phyloP scores from a whole-genome alignment of 257 asterid species.

The Przewalskia tangutica region DNA sequence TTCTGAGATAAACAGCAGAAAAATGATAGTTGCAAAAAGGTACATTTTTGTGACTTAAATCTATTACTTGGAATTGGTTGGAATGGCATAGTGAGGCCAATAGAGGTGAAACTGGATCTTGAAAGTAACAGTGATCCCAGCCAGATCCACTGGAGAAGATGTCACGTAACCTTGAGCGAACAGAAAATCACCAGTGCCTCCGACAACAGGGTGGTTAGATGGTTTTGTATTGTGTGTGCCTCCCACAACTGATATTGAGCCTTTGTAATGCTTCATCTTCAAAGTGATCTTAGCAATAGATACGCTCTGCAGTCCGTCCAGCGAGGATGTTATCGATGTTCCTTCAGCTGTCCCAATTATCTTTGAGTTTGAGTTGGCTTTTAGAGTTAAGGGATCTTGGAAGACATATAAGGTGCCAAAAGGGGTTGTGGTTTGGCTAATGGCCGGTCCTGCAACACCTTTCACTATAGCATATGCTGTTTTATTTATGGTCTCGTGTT shows the following conservation, averaged over 20 bases:
- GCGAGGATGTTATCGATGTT: slow-evolving; percentile 11
- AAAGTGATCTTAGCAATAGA: slow-evolving; percentile 15
- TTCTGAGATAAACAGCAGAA: not conserved
- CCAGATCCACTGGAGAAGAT: slow-evolving; percentile 15
- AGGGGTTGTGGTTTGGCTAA: slow-evolving; percentile 14
- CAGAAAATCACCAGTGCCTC: slow-evolving; percentile 18
- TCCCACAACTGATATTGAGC: slow-evolving; percentile 15
- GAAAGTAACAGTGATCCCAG: slow-evolving; percentile 10
- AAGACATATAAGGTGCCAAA: slow-evolving; percentile 15
- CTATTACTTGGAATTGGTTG: not conserved
- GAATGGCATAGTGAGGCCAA: slow-evolving; percentile 16
- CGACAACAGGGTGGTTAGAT: slow-evolving; percentile 13
- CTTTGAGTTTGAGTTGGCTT: slow-evolving; percentile 3
- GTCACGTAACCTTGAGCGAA: slow-evolving; percentile 18
- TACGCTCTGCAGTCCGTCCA: slow-evolving; percentile 16
- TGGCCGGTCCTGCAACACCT: slow-evolving; percentile 13
- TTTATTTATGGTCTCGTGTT: slow-evolving; percentile 20
- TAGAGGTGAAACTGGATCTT: slow-evolving; percentile 18
- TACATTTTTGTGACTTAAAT: not conserved
- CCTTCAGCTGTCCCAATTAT: slow-evolving; percentile 15
- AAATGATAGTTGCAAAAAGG: not conserved
- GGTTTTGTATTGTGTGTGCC: slow-evolving; percentile 17
- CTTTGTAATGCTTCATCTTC: slow-evolving; percentile 12
- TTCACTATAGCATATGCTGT: slow-evolving; percentile 12
- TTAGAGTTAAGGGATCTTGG: slow-evolving; percentile 18